Base-by-base conservation (phyloP, 495 filamentous ascomycete genomes). In the Sabuloglossum arenarium region DNA sequence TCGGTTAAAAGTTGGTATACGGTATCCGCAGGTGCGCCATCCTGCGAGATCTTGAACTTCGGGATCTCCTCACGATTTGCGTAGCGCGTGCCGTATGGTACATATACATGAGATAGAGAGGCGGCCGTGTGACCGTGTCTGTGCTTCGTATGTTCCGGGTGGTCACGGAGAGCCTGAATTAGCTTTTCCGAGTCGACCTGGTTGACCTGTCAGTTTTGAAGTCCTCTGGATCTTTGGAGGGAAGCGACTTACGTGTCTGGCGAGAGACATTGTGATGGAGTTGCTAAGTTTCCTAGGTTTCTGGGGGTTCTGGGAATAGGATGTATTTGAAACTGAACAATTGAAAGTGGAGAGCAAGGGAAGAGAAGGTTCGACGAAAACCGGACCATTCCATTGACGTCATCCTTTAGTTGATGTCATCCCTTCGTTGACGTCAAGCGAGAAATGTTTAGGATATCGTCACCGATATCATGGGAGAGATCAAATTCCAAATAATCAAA, bases 1-100 rank as follows among this genome's bases (percentile, higher is more conserved):
- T 87, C 84, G 53, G 78, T 79, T 55, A 87, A 72, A 63, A 86
- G 71, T 58, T 85, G 79, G 56, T 81, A 77, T 0, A 81, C 79
- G 0, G 74, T 73, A 57, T 83, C 79, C 12, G 78, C 74, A 0
- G 79, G 76, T 0, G 78, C 75, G 19, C 82, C 82, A 42, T 80
- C 61, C 16, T 75, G 60, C 0, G 82, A 81, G 27, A 87, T 76
- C 46, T 67, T 67, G 67, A 78, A 86, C 60, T 85, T 86, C 37
- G 80, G 74, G n/a, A 85, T 77, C 46, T 81, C 76, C 27, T 69
- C 66, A 56, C 73, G 65, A 60, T 72, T 75, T 27, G 78, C 71
- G 65, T 85, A 86, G 34, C 76, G 73, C 11, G 74, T 78, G 1
- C 74, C 73, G 62, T 85, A 85, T 6, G 80, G 76, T 32, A 39